Evolutionary conservation across 2,329 filamentous ascomycete genomes (phyloP).

Genomic region (Botryotinia calthae): DNA sequence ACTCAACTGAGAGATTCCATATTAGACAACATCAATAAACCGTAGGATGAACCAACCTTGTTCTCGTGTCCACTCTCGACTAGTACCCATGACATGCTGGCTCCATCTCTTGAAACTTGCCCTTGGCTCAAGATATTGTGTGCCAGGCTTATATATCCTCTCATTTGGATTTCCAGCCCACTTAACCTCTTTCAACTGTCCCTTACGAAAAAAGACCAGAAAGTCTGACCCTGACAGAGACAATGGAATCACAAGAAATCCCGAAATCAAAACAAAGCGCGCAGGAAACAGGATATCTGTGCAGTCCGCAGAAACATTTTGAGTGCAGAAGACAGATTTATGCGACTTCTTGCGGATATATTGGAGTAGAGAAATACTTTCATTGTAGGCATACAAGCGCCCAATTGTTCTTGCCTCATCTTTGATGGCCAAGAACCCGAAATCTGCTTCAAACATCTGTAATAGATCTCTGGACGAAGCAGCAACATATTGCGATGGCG

Average conservation of each 20-base stretch:
- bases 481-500: slow-evolving; percentile 26
- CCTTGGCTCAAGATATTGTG: slow-evolving; percentile 72
- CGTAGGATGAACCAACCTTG: slow-evolving; percentile 45
- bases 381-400: slow-evolving; percentile 72
- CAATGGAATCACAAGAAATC: slow-evolving; percentile 77
- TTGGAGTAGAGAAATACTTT: slow-evolving; percentile 79
- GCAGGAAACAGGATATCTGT: slow-evolving; percentile 77
- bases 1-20: slow-evolving; percentile 57
- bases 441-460: slow-evolving; percentile 29
- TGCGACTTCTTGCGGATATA: slow-evolving; percentile 75
- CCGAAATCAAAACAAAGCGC: slow-evolving; percentile 76
- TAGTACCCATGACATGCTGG: slow-evolving; percentile 73
- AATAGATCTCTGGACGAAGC: slow-evolving; percentile 28
- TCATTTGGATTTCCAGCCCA: slow-evolving; percentile 84
- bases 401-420: slow-evolving; percentile 87
- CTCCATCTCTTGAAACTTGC: slow-evolving; percentile 79
- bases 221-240: slow-evolving; percentile 78
- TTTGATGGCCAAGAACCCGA: slow-evolving; percentile 76
- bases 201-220: slow-evolving; percentile 82
- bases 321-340: slow-evolving; percentile 72
- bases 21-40: background rate
- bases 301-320: slow-evolving; percentile 73
- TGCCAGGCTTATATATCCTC: slow-evolving; percentile 70
- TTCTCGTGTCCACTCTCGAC: slow-evolving; percentile 83
- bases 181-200: slow-evolving; percentile 72